Evolutionary conservation across 371 early-diverging fungal species (phyloP), one percentile per base, ranked within the genome.

Genomic region (Rhizopus stolonifer): DNA sequence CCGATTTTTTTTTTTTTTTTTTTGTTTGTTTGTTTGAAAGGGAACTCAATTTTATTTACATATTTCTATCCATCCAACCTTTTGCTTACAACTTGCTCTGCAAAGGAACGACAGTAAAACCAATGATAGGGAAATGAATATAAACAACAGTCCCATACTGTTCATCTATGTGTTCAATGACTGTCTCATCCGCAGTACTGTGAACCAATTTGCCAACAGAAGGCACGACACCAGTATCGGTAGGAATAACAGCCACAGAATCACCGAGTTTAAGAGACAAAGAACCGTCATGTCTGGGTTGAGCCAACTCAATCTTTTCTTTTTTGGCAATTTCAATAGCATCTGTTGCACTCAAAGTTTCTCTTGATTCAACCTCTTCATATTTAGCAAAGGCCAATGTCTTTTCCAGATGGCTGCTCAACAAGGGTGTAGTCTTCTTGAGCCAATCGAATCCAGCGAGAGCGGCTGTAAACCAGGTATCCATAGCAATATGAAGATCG

Each of bases 171-270:
- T 65, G 73, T 14, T 61, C 55, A 34, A 81, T 62, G 4, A 64
- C 64, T 18, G 77, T 61, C 19, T 61, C 53, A 10, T 56, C 19
- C 3, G 13, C 13, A 0, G 69, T 61, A 22, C 74, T 61, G 18
- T 49, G 51, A 1, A 77, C 69, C 33, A 82, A 54, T 13, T 40
- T 54, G 6, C 83, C 81, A 2, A 43, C 43, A 3, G 72, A 59
- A 18, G 77, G 77, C 9, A 72, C 56, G 22, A 64, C 65, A 13
- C 79, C 81, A 15, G 68, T 65, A 49, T 83, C 83, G 15, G 68
- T 58, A 0, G 83, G 83, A 0, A 60, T 39, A 5, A 83, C 71
- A 0, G 60, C 26, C 3, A 83, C 78, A 4, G 45, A 6, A 24
- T 73, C 64, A 2, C 83, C 83, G 2, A 65, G 31, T 17, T 53